Conservation (phyloP, 805 yeast genomes). For the Ogataea minuta region DNA sequence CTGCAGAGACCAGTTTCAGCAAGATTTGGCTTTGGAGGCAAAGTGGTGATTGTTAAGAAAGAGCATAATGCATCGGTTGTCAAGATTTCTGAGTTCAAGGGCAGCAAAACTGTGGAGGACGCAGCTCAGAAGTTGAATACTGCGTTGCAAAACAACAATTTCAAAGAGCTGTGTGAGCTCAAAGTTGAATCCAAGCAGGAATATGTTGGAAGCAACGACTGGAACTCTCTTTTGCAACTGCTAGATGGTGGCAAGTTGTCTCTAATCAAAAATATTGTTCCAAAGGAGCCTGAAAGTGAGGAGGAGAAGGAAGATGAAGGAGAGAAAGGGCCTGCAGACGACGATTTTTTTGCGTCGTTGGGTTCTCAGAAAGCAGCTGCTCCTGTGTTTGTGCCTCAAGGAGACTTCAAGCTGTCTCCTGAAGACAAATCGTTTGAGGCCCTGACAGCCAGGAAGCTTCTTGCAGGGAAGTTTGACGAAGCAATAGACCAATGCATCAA, state of each 20-base stretch:
- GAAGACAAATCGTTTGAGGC: slow-evolving; percentile 37
- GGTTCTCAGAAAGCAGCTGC: slow-evolving; percentile 20
- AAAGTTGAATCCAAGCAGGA: slow-evolving; percentile 42
- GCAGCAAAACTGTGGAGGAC: slow-evolving; percentile 36
- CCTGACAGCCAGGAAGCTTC: slow-evolving; percentile 51
- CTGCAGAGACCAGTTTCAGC: slow-evolving; percentile 70
- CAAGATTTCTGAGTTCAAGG: slow-evolving; percentile 34
- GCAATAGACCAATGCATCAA: slow-evolving; percentile 71
- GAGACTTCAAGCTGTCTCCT: slow-evolving; percentile 44
- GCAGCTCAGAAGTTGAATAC: slow-evolving; percentile 44
- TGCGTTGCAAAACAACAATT: slow-evolving; percentile 59
- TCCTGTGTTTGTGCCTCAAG: slow-evolving; percentile 47
- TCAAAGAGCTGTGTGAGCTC: slow-evolving; percentile 51
- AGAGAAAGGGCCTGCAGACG: slow-evolving; percentile 27
- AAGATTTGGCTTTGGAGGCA: slow-evolving; percentile 92
- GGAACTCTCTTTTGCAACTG: slow-evolving; percentile 59
- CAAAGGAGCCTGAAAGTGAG: slow-evolving; percentile 21
- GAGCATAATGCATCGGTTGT: slow-evolving; percentile 42
- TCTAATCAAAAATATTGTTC: slow-evolving; percentile 41
- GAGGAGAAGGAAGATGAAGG: slow-evolving; percentile 14
- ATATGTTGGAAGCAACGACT: slow-evolving; percentile 45
- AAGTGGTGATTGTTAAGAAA: slow-evolving; percentile 52
- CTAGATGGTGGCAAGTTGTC: slow-evolving; percentile 48
- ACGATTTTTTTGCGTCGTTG: slow-evolving; percentile 39
- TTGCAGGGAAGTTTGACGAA: slow-evolving; percentile 58